These are phyloP conservation scores for Clonostachys sp. DNA, from an alignment of 2,329 filamentous ascomycete genomes.

Conservation along the genomic window DNA sequence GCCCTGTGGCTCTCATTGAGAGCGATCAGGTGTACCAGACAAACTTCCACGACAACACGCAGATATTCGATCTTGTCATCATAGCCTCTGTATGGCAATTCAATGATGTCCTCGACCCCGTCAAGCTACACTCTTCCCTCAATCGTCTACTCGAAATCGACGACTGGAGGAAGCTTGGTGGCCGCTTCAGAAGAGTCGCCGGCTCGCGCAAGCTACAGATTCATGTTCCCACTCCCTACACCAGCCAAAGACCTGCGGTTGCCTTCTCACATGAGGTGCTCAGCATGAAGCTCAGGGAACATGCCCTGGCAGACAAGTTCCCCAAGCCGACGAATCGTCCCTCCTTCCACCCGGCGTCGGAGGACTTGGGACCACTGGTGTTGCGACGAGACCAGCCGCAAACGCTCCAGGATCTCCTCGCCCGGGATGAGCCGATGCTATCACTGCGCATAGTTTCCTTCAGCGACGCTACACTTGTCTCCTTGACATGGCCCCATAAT, in stretches of 20 bases:
- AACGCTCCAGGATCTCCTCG: conserved; percentile 26
- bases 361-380: conserved; percentile 8
- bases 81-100: conserved; percentile 31
- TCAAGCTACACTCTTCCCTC: conserved; percentile 27
- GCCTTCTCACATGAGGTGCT: conserved; percentile 30
- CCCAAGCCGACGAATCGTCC: conserved; percentile 16
- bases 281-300: conserved; percentile 28
- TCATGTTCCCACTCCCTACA: conserved; percentile 21
- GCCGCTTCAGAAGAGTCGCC: conserved; percentile 27
- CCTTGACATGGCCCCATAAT: conserved; percentile 39
- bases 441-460: conserved; percentile 43
- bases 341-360: conserved; percentile 6
- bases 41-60: conserved; percentile 21
- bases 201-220: conserved; percentile 17
- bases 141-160: conserved; percentile 29
- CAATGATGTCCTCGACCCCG: conserved; percentile 37
- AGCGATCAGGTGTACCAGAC: conserved; percentile 20
- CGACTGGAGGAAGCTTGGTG: conserved; percentile 41
- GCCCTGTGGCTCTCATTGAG: not conserved
- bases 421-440: conserved; percentile 36
- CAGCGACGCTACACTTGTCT: conserved; percentile 40
- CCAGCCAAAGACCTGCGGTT: conserved; percentile 26
- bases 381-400: not conserved
- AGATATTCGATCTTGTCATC: conserved; percentile 13
- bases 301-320: conserved; percentile 30